Percentiles rank a stretch among this genome's conserved stretches.
Evolutionary conservation across 2,329 filamentous ascomycete genomes (phyloP).

Genomic region (Pyricularia pennisetigena): DNA sequence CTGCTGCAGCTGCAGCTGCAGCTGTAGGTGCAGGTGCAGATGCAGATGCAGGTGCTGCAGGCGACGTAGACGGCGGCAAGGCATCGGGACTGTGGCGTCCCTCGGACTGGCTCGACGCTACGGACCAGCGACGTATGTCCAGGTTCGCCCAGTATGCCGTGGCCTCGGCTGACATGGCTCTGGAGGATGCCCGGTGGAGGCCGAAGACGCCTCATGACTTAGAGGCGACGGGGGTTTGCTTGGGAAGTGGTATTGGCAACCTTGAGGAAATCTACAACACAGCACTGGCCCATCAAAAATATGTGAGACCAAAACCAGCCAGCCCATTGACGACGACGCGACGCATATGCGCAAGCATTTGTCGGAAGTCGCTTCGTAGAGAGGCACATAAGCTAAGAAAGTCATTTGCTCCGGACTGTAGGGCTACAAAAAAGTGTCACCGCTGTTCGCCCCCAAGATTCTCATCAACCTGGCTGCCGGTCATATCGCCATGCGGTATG

Average conservation of each 20-base stretch:
- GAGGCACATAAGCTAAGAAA: background rate
- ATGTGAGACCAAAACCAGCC: constrained; percentile 43
- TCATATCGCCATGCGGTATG: constrained; percentile 87
- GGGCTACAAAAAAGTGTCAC: constrained; percentile 90
- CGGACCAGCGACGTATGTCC: constrained; percentile 71
- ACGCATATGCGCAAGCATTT: background rate
- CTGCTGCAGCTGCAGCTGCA: constrained; percentile 23
- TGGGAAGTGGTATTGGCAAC: constrained; percentile 93
- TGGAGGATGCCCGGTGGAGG: constrained; percentile 73
- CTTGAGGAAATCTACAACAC: constrained; percentile 84
- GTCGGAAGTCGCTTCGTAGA: background rate
- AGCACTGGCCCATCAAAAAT: constrained; percentile 63
- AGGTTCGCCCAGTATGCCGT: constrained; percentile 85
- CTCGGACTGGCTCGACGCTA: constrained; percentile 40
- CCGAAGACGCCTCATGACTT: constrained; percentile 49
- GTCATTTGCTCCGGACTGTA: constrained; percentile 21
- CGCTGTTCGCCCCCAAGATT: constrained; percentile 84
- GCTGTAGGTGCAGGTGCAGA: constrained; percentile 10
- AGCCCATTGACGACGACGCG: background rate
- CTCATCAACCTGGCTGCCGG: constrained; percentile 93
- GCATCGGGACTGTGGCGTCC: constrained; percentile 35
- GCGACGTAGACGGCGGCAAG: constrained; percentile 2
- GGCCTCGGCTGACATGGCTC: constrained; percentile 75
- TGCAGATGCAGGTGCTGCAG: constrained; percentile 10
- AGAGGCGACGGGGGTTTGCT: constrained; percentile 77